Evolutionary conservation across 441 rosid genomes (phyloP).

Genomic region (Eugenia klotzschiana): DNA sequence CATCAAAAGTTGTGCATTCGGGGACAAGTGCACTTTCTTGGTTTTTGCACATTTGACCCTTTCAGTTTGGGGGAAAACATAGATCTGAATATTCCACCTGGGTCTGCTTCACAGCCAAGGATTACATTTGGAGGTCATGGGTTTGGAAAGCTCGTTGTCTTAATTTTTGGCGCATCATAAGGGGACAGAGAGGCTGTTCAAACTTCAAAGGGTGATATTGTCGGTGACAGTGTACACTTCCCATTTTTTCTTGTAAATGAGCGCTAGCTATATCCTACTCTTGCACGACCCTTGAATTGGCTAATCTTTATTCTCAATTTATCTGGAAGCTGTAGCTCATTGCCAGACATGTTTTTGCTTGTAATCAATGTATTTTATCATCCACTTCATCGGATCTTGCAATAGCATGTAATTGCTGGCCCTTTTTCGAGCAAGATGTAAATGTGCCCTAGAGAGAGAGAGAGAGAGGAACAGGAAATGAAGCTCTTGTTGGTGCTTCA

Average conservation of each 20-base stretch:
- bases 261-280: neutral
- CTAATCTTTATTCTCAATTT: neutral
- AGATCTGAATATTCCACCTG: neutral
- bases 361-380: neutral
- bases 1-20: neutral
- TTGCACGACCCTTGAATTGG: neutral
- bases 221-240: neutral
- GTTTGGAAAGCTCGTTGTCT: neutral
- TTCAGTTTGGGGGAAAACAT: neutral
- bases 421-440: neutral
- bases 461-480: neutral
- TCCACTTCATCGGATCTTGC: neutral
- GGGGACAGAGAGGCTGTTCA: neutral
- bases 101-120: neutral
- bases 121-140: neutral
- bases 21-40: neutral
- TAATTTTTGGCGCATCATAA: neutral
- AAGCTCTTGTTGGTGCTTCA: neutral
- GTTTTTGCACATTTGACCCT: neutral
- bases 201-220: neutral
- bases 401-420: neutral
- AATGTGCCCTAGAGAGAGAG: neutral
- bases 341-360: neutral
- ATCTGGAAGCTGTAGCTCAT: neutral
- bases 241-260: neutral